These are phyloP conservation scores for Mixia osmundae DNA, from an alignment of 1,284 basidiomycete species.

Conservation along the genomic window DNA sequence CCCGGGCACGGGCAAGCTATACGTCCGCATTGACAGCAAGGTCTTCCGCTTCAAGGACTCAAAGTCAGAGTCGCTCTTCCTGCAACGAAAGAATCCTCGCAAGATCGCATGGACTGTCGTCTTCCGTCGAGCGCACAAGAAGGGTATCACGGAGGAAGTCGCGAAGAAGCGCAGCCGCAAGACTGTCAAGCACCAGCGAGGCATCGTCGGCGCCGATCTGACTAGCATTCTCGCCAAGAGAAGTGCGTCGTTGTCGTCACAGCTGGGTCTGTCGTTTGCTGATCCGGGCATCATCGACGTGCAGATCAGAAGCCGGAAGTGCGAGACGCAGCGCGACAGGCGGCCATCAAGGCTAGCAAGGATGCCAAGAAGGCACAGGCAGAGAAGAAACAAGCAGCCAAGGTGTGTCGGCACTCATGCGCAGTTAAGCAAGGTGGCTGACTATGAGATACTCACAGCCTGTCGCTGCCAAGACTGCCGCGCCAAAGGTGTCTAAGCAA, in stretches of 20 bases:
- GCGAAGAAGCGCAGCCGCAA: slow-evolving; percentile 95
- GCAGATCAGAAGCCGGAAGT: slow-evolving; percentile 50
- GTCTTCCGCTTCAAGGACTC: slow-evolving; percentile 39
- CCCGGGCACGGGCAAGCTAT: slow-evolving; percentile 38
- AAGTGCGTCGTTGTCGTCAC: slow-evolving; percentile 25
- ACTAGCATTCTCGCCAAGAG: slow-evolving; percentile 71
- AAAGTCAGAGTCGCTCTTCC: slow-evolving; percentile 89
- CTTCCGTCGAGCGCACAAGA: slow-evolving; percentile 98
- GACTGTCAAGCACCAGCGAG: slow-evolving; percentile 95
- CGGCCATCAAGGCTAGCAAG: slow-evolving; percentile 16
- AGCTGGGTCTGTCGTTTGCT: background rate
- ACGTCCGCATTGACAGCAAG: slow-evolving; percentile 90
- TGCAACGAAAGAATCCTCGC: slow-evolving; percentile 98
- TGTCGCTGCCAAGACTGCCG: slow-evolving; percentile 18
- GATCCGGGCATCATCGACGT: background rate
- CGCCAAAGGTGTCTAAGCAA: slow-evolving; percentile 81
- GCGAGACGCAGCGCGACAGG: slow-evolving; percentile 33
- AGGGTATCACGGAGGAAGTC: slow-evolving; percentile 96
- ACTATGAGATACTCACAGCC: slow-evolving; percentile 1
- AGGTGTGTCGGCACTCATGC: background rate
- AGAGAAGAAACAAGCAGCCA: slow-evolving; percentile 9
- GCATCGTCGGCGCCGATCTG: slow-evolving; percentile 90
- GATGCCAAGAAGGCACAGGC: slow-evolving; percentile 17
- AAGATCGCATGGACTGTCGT: slow-evolving; percentile 98
- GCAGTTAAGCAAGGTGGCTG: background rate